A percentile compares a stretch with the other conserved stretches of the same genome.
phyloP scores from a whole-genome alignment of 2,329 filamentous ascomycete genomes.

The Dissoconium aciculare region DNA sequence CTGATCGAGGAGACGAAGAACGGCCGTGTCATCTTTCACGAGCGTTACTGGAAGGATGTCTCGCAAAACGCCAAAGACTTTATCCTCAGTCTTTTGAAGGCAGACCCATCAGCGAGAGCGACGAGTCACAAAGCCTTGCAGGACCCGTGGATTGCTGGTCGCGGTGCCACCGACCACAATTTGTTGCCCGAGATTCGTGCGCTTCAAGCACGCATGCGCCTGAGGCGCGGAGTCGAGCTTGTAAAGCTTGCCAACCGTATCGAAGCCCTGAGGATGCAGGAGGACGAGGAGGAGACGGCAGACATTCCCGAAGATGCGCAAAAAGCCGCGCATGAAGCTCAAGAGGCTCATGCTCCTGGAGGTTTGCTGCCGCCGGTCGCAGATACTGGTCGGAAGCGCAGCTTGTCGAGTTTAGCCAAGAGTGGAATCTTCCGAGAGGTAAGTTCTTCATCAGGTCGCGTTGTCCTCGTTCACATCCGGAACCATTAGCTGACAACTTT shows the following conservation, averaged over 20 bases:
- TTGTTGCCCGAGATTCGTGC: conserved; percentile 92
- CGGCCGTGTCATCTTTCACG: conserved; percentile 80
- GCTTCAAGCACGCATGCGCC: conserved; percentile 79
- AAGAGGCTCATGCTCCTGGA: conserved; percentile 4
- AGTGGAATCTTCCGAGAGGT: conserved; percentile 83
- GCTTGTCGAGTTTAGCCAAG: conserved; percentile 44
- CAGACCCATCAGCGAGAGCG: conserved; percentile 60
- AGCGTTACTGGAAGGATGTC: conserved; percentile 96
- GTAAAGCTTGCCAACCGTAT: conserved; percentile 94
- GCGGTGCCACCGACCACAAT: conserved; percentile 89
- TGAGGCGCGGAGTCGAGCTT: conserved; percentile 86
- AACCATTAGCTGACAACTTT: neutral
- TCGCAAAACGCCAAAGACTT: conserved; percentile 92
- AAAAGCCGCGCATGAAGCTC: conserved; percentile 37
- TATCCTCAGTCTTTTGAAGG: conserved; percentile 66
- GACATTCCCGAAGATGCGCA: conserved; percentile 49
- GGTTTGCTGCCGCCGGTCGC: conserved; percentile 4
- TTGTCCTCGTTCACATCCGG: neutral
- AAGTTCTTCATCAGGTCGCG: conserved; percentile 3
- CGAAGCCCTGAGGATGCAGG: conserved; percentile 82
- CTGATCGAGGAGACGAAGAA: conserved; percentile 87
- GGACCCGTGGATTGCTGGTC: conserved; percentile 64
- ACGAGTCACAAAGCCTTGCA: conserved; percentile 39
- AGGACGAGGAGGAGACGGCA: conserved; percentile 60
- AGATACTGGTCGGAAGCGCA: conserved; percentile 31